Evolutionary conservation across 1,139 yeast genomes (phyloP), one percentile per base, ranked within the genome.

Genomic region (Pneumocystis jirovecii): DNA sequence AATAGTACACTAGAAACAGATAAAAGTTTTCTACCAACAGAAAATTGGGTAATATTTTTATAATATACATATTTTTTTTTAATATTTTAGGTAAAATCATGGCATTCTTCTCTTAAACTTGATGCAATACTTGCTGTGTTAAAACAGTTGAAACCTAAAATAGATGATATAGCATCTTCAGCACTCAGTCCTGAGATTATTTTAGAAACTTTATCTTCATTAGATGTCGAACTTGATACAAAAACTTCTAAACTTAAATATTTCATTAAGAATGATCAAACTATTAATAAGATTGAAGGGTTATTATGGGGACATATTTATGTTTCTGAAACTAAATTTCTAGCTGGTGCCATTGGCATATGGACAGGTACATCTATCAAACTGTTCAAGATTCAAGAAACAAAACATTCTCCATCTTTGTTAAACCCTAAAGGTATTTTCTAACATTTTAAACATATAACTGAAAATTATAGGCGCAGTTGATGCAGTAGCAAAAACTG

Each of bases 221-320:
- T 35, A n/a, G 37, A 42, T n/a, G 39, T 44, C 17, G n/a, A 42
- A 15, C 10, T 44, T 25, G 45, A n/a, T 40, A 39, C 15, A 56
- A 12, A 31, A 34, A 21, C 15, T 34, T 21, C 39, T n/a, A 15
- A 60, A 17, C 40, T 21, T 29, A 45, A 64, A 42, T 35, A 66
- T 65, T 85, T 87, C 69, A 74, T 75, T 15, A 87, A 96, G 93
- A 81, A 82, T 61, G 77, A 77, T 61, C 71, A 81, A 8, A 83
- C 93, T 0, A 77, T 87, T 56, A 90, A 91, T 0, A 89, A 96
- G 96, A 85, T 88, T 72, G 79, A 82, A 61, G 82, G 87, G 17
- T 76, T 87, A 19, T 72, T 88, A 44, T 88, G 90, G 85, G 83
- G 86, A 1, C 78, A 80, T 64, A 80, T 88, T 0, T 88, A 82